phyloP scores from a whole-genome alignment of 164 flowering plant genomes.

The Magnolia kwangsiensis region DNA sequence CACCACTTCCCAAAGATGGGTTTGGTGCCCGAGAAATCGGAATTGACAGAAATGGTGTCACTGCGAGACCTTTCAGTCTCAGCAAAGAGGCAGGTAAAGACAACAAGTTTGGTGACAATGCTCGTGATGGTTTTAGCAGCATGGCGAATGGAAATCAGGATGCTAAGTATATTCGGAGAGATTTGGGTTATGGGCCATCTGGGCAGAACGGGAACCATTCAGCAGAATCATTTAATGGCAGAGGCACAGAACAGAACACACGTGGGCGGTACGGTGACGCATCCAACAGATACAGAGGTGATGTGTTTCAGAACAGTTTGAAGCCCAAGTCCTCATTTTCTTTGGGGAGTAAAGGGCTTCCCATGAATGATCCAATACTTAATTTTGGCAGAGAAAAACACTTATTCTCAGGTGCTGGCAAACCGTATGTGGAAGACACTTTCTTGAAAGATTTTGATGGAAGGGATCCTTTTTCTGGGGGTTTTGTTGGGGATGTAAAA shows the following conservation, averaged over 20 bases:
- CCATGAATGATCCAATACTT: slow-evolving; percentile 46
- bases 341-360: slow-evolving; percentile 37
- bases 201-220: slow-evolving; percentile 47
- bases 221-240: slow-evolving; percentile 32
- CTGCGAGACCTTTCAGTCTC: slow-evolving; percentile 27
- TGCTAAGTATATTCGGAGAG: slow-evolving; percentile 39
- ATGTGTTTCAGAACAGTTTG: slow-evolving; percentile 36
- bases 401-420: slow-evolving; percentile 40
- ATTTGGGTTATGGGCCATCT: slow-evolving; percentile 36
- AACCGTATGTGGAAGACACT: slow-evolving; percentile 57
- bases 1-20: slow-evolving; percentile 40
- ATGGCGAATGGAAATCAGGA: slow-evolving; percentile 22
- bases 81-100: slow-evolving; percentile 23
- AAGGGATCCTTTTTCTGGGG: slow-evolving; percentile 59
- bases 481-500: slow-evolving; percentile 38
- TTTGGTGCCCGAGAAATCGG: slow-evolving; percentile 26
- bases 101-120: slow-evolving; percentile 30
- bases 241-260: slow-evolving; percentile 36
- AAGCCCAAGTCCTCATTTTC: slow-evolving; percentile 44
- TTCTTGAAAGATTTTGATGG: slow-evolving; percentile 48
- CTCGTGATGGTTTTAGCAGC: slow-evolving; percentile 29
- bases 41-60: slow-evolving; percentile 33
- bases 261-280: slow-evolving; percentile 42
- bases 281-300: slow-evolving; percentile 38
- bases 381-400: slow-evolving; percentile 62